Base-by-base conservation (phyloP, 345 rosid species). In the Melastoma malabathricum region DNA sequence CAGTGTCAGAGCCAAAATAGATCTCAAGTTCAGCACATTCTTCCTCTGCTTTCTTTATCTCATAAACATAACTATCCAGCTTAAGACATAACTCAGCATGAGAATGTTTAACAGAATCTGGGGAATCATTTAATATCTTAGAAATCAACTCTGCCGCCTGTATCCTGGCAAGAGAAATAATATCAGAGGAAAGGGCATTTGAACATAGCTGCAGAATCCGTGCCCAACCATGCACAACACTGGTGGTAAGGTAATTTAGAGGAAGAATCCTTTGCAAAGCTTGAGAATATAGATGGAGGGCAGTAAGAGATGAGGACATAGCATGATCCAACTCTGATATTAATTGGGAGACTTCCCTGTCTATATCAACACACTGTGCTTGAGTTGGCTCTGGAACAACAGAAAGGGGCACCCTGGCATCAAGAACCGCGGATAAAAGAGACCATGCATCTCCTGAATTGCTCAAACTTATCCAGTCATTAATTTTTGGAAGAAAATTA, bases 301-400 rank as follows among this genome's bases (percentile, higher is more conserved):
- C 71, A 64, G 66, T 65, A 44, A 72, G 59, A 50, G 83, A 81
- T 64, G 95, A 75, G 48, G 89, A 81, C 62, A 78, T 72, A 43
- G 89, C 83, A 57, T 53, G 66, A 68, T 76, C 83, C 69, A 84
- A 67, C 54, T 89, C 92, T 18, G 75, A 65, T 51, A 84, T 64
- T 39, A 82, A 68, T 62, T 73, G 75, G 56, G 82, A 75, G 50
- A 82, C 81, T 63, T 89, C 97, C 71, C 74, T 70, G 63, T 84
- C 95, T 75, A 84, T 73, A 49, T 84, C 84, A 55, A 70, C 69
- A 76, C 95, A 84, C 47, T 82, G 95, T 56, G 68, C 84, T 72
- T 73, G 95, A 38, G 95, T 84, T 50, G 97, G 94, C 75, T 89
- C 97, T 57, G 97, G 94, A 68, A 89, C 95, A 17, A 89, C 71